Conservation (phyloP, 2,329 filamentous ascomycete genomes). For the Trichoderma endophyticum region DNA sequence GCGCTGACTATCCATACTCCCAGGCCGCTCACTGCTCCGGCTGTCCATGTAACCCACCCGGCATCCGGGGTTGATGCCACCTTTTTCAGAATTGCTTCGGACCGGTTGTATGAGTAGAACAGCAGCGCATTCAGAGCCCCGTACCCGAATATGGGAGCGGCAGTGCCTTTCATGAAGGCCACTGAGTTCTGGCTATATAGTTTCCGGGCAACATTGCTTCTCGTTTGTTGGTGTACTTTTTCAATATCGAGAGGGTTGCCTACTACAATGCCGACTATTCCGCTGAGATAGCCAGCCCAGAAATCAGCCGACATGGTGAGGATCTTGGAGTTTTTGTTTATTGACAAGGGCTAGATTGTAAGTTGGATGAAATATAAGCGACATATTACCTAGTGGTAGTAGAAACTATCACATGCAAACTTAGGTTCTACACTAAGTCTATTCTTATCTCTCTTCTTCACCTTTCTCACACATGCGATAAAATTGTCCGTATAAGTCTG, state of each 20-base stretch:
- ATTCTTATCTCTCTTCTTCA: neutral
- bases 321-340: neutral
- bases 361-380: neutral
- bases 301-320: conserved; percentile 79
- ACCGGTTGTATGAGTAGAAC: conserved; percentile 86
- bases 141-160: conserved; percentile 84
- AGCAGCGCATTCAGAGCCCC: conserved; percentile 87
- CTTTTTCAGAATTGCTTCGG: conserved; percentile 59
- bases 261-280: conserved; percentile 79
- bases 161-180: conserved; percentile 60
- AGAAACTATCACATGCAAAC: neutral
- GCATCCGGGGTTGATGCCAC: conserved; percentile 39
- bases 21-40: conserved; percentile 77
- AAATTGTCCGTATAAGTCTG: neutral
- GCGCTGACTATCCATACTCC: conserved; percentile 83
- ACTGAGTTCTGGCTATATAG: conserved; percentile 32
- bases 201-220: conserved; percentile 19
- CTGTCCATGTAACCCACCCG: conserved; percentile 69
- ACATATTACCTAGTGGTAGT: neutral
- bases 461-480: neutral
- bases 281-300: conserved; percentile 88
- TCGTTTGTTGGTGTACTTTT: conserved; percentile 67
- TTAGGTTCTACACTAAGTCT: neutral
- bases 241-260: conserved; percentile 79
- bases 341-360: neutral